phyloP scores from a whole-genome alignment of 768 basidiomycete genomes.

The Rickenella mellea region DNA sequence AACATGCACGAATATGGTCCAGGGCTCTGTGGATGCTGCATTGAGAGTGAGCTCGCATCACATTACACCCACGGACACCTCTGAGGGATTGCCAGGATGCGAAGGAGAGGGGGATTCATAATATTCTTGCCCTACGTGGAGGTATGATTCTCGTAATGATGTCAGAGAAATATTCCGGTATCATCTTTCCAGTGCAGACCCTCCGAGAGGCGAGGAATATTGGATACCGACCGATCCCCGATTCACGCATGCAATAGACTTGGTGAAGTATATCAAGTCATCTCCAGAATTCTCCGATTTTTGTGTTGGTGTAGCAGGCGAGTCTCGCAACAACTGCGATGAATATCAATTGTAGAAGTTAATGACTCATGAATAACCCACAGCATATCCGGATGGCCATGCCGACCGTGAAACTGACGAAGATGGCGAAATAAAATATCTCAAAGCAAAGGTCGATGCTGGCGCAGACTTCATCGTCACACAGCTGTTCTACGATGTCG shows the following conservation, averaged over 20 bases:
- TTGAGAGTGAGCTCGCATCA: slow-evolving; percentile 48
- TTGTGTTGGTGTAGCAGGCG: slow-evolving; percentile 92
- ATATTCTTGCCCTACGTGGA: slow-evolving; percentile 87
- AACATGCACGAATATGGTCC: slow-evolving; percentile 95
- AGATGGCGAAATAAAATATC: slow-evolving; percentile 53
- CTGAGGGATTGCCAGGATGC: slow-evolving; percentile 43
- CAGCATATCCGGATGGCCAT: slow-evolving; percentile 90
- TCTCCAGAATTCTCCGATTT: slow-evolving; percentile 75
- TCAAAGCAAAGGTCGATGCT: slow-evolving; percentile 85
- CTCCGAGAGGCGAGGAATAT: slow-evolving; percentile 88
- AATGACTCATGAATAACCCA: background rate
- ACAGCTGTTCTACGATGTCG: slow-evolving; percentile 95
- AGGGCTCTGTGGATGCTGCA: slow-evolving; percentile 80
- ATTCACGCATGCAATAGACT: slow-evolving; percentile 78
- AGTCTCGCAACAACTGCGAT: slow-evolving; percentile 2
- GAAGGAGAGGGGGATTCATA: slow-evolving; percentile 75
- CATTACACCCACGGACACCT: slow-evolving; percentile 3
- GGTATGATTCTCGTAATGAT: slow-evolving; percentile 33
- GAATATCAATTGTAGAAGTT: background rate
- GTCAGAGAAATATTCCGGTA: background rate
- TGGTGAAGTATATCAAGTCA: slow-evolving; percentile 84
- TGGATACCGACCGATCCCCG: slow-evolving; percentile 81
- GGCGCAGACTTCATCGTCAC: slow-evolving; percentile 96
- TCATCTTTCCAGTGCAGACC: slow-evolving; percentile 47
- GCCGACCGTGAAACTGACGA: slow-evolving; percentile 49